phyloP scores from a whole-genome alignment of 2,329 filamentous ascomycete species.

The Didymella pomorum region DNA sequence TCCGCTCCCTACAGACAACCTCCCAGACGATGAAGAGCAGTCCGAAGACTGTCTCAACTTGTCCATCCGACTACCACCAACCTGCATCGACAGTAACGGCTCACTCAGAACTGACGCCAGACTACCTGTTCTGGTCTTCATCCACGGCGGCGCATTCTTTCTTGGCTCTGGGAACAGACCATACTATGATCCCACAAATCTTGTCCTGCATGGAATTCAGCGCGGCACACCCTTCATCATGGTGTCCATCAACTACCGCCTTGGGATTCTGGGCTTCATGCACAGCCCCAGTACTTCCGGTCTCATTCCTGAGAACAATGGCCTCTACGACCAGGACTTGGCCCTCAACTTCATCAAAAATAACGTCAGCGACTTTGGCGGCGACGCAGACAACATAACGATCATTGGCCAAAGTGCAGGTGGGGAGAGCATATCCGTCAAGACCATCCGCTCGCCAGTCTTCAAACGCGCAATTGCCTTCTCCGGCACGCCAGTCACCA shows the following conservation, averaged over 20 bases:
- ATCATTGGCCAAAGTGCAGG: constrained; percentile 58
- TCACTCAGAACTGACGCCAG: constrained; percentile 21
- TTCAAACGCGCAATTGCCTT: constrained; percentile 29
- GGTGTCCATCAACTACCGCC: constrained; percentile 33
- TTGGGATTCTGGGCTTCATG: constrained; percentile 43
- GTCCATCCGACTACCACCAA: constrained; percentile 40
- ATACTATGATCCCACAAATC: constrained; percentile 55
- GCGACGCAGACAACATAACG: constrained; percentile 46
- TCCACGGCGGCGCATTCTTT: constrained; percentile 61
- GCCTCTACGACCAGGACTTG: constrained; percentile 43
- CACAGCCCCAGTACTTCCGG: constrained; percentile 54
- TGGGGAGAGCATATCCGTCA: constrained; percentile 36
- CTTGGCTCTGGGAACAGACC: constrained; percentile 61
- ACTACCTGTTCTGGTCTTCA: constrained; percentile 61
- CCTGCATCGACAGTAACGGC: constrained; percentile 50
- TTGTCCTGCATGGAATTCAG: constrained; percentile 18
- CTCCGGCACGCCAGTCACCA: constrained; percentile 26
- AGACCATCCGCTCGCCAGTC: constrained; percentile 20
- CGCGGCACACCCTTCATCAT: constrained; percentile 19
- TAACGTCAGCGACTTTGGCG: constrained; percentile 48
- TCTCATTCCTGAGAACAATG: constrained; percentile 38
- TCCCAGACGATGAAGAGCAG: constrained; percentile 28
- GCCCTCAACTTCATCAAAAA: constrained; percentile 50
- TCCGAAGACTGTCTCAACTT: constrained; percentile 58
- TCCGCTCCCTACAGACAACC: constrained; percentile 23